Base-by-base conservation (phyloP, 495 filamentous ascomycete genomes). In the Margaritispora aquatica region DNA sequence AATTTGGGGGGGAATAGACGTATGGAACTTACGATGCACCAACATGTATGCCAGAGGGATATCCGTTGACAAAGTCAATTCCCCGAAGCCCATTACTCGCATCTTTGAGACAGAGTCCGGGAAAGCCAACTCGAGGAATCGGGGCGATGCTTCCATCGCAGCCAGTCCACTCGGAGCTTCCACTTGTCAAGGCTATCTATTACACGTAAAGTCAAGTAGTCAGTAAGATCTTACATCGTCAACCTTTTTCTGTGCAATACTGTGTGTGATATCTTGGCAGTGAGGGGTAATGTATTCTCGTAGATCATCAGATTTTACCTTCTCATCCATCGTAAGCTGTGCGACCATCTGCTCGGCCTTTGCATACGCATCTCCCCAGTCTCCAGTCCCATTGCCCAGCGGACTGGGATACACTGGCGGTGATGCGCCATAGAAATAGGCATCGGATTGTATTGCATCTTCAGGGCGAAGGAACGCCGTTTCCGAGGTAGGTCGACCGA, bases 31-130 rank as follows among this genome's bases (percentile, higher is more conserved):
- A 48, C 54, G 34, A 38, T 1, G 60, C 65, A 75, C 36, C 78
- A 79, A 31, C 80, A 56, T 84, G 62, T 7, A 67, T 47, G 1
- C 62, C 65, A 24, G 34, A 51, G 2, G 65, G 51, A 34, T 44
- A 67, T 22, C 71, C 73, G 58, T 79, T 84, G 27, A 84, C 84
- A 66, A 82, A 81, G 58, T 88, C 84, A 0, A 82, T 81, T 20
- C 61, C 71, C 2, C 84, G 70, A 22, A 87, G 69, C 20, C 84
- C 85, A 59, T 86, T 80, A 0, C 82, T 82, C 1, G 83, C 84
- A 68, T 89, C 85, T 20, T 15, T 26, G 19, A 89, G 73, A 64
- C 85, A 88, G 41, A 88, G 67, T 7, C 86, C 86, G 0, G 80
- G 74, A 59, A 83, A 88, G 1, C 66, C 68, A 4, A 88, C 72